Conservation (phyloP, 2,329 filamentous ascomycete genomes). For the Fusarium sp. region DNA sequence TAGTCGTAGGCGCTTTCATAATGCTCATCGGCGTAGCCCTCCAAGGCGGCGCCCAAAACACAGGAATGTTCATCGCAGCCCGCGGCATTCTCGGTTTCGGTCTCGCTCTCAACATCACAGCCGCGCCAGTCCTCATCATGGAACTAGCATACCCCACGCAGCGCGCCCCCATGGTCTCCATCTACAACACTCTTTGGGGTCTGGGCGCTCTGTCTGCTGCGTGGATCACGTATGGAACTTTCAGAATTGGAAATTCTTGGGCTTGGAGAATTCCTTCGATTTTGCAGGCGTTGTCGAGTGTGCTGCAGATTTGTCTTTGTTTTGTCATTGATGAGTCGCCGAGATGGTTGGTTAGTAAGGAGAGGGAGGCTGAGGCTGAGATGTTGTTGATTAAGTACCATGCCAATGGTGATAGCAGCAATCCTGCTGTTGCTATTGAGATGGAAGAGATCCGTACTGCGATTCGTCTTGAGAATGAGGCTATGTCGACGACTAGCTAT, state of each 20-base stretch:
- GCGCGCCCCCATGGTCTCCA: slow-evolving; percentile 17
- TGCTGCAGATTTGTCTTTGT: slow-evolving; percentile 6
- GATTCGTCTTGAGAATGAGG: slow-evolving; percentile 17
- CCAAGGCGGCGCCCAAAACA: slow-evolving; percentile 14
- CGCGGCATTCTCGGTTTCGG: slow-evolving; percentile 20
- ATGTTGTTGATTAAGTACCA: slow-evolving; percentile 11
- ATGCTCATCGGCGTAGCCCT: slow-evolving; percentile 23
- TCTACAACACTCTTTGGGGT: slow-evolving; percentile 25
- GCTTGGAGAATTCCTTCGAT: slow-evolving; percentile 18
- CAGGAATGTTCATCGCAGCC: slow-evolving; percentile 20
- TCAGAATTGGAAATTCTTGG: slow-evolving; percentile 15
- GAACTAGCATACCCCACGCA: slow-evolving; percentile 22
- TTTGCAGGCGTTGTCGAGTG: slow-evolving; percentile 7
- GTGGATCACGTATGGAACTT: slow-evolving; percentile 20
- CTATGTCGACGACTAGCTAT: slow-evolving; percentile 9
- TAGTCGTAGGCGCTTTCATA: slow-evolving; percentile 5
- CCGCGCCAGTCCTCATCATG: slow-evolving; percentile 16
- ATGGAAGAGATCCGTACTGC: slow-evolving; percentile 21
- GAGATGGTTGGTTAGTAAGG: slow-evolving; percentile 9
- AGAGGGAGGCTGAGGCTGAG: slow-evolving; percentile 15
- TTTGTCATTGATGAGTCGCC: slow-evolving; percentile 18
- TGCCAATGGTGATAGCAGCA: slow-evolving; percentile 15
- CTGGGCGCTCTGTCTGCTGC: slow-evolving; percentile 13
- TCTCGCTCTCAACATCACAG: slow-evolving; percentile 12
- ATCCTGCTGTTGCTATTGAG: slow-evolving; percentile 8